phyloP scores from a whole-genome alignment of 2,329 filamentous ascomycete species.

The Sporothrix luriei region DNA sequence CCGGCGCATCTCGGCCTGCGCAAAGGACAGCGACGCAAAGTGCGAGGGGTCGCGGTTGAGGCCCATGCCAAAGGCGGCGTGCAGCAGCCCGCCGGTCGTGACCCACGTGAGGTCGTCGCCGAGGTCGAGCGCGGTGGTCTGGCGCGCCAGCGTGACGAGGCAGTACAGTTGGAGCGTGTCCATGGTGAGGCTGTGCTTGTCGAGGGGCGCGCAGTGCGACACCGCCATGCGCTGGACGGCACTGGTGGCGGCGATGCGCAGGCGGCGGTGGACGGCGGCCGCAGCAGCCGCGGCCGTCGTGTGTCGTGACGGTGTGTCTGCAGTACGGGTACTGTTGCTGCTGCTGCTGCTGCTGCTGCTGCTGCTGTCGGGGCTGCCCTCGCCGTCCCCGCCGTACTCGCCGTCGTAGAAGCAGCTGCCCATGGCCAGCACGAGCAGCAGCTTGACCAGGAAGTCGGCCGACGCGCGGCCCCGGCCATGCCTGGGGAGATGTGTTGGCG shows the following conservation, averaged over 20 bases:
- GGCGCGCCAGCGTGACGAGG: constrained; percentile 34
- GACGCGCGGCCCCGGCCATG: constrained; percentile 18
- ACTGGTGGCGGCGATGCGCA: constrained; percentile 32
- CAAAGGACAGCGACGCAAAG: constrained; percentile 52
- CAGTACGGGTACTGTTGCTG: not conserved
- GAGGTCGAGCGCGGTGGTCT: constrained; percentile 45
- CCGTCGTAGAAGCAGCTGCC: constrained; percentile 49
- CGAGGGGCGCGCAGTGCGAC: constrained; percentile 30
- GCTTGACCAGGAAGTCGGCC: constrained; percentile 47
- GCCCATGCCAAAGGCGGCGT: constrained; percentile 61
- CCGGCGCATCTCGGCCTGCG: constrained; percentile 57
- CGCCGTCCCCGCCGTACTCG: not conserved
- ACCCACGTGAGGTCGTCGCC: constrained; percentile 58
- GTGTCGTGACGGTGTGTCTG: not conserved
- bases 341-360: not conserved
- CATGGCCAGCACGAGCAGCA: constrained; percentile 54
- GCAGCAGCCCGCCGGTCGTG: constrained; percentile 53
- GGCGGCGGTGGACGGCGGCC: constrained; percentile 21
- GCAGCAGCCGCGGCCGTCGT: not conserved
- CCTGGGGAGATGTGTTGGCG: not conserved
- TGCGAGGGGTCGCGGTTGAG: constrained; percentile 59
- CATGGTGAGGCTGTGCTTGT: constrained; percentile 34
- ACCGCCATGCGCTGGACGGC: constrained; percentile 31
- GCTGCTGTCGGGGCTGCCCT: constrained; percentile 13
- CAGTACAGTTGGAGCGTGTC: constrained; percentile 36